Percentiles rank a stretch among this genome's conserved stretches.
Conservation (phyloP, 2,329 filamentous ascomycete species). For the Apiospora hydei region DNA sequence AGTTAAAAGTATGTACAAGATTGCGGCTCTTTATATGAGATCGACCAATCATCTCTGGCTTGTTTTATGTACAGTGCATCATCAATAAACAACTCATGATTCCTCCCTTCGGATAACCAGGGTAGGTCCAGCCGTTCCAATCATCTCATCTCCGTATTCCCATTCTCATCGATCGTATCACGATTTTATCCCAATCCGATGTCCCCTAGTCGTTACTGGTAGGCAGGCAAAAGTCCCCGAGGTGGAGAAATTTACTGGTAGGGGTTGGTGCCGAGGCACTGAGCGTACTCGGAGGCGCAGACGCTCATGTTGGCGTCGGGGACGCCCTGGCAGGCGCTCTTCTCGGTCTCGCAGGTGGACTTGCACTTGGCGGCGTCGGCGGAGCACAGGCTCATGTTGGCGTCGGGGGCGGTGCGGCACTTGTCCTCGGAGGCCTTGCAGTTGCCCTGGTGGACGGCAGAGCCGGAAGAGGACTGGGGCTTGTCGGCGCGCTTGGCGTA, state of each 20-base stretch:
- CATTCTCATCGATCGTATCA: not conserved
- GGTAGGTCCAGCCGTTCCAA: not conserved
- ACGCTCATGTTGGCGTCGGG: slow-evolving; percentile 3
- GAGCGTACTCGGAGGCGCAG: not conserved
- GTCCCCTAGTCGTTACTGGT: too few relatives aligned
- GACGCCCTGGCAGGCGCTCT: not conserved
- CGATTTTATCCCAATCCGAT: not conserved
- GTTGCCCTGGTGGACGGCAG: not conserved
- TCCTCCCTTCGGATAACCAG: not conserved
- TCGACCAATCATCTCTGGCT: slow-evolving; percentile 3
- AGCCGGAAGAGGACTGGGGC: too few relatives aligned
- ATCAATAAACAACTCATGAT: not conserved
- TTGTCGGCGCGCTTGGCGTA: not conserved
- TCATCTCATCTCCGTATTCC: not conserved
- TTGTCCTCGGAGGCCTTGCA: not conserved
- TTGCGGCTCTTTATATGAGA: not conserved
- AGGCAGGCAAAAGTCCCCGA: too few relatives aligned
- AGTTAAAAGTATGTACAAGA: not conserved
- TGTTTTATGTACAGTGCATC: not conserved
- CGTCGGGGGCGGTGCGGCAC: not conserved
- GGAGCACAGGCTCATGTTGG: not conserved
- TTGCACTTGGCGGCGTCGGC: not conserved
- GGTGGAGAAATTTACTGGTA: not conserved
- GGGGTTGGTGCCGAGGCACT: not conserved
- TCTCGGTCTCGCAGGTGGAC: not conserved